These are phyloP conservation scores for Emericellopsis terricola DNA, from an alignment of 495 filamentous ascomycete genomes.

Conservation along the genomic window DNA sequence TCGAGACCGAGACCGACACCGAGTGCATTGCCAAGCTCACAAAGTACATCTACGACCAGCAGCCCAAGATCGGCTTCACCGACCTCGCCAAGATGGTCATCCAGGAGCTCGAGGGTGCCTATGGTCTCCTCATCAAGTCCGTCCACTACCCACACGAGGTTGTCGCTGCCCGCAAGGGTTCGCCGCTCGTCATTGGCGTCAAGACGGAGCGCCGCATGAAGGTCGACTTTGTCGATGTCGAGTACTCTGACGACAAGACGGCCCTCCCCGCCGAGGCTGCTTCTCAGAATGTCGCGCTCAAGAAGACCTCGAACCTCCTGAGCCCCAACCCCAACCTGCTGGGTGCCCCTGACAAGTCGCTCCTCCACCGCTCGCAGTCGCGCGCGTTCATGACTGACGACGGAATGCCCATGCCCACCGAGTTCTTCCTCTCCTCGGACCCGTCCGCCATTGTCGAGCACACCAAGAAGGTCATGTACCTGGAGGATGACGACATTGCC, in stretches of 20 bases:
- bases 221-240: conserved; percentile 98
- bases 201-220: conserved; percentile 97
- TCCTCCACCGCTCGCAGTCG: conserved; percentile 93
- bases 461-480: conserved; percentile 98
- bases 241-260: conserved; percentile 67
- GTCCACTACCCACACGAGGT: conserved; percentile 98
- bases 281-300: conserved; percentile 89
- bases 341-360: conserved; percentile 85
- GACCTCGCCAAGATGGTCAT: conserved; percentile 93
- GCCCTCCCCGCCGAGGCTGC: conserved; percentile 86
- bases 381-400: conserved; percentile 97
- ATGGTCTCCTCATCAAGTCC: conserved; percentile 90
- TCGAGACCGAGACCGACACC: conserved; percentile 98
- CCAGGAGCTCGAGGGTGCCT: conserved; percentile 94
- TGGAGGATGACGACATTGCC: conserved; percentile 98
- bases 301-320: conserved; percentile 48
- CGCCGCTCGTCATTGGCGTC: conserved; percentile 88
- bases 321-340: conserved; percentile 47
- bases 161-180: conserved; percentile 94
- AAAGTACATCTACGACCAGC: conserved; percentile 94
- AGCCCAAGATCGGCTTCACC: conserved; percentile 89
- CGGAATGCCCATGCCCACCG: conserved; percentile 89
- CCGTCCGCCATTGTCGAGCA: conserved; percentile 97
- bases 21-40: conserved; percentile 98
- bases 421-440: conserved; percentile 97